A percentile compares a stretch with the other conserved stretches of the same genome.
Evolutionary conservation across 73 alveolate genomes (phyloP).

Genomic region (Tetrahymena elliotti): DNA sequence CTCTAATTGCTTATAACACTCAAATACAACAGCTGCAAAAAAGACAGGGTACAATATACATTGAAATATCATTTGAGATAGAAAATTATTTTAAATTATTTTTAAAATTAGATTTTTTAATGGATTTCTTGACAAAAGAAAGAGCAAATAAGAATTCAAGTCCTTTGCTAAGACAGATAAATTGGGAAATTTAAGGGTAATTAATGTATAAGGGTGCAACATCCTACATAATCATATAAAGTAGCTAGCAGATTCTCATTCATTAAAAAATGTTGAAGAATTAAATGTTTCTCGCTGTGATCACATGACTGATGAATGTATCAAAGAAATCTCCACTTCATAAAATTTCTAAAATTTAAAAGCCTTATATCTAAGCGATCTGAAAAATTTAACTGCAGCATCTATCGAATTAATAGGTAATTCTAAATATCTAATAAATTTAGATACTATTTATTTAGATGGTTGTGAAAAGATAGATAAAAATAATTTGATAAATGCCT

Average conservation of each 20-base stretch:
- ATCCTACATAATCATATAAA: neutral
- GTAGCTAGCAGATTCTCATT: neutral
- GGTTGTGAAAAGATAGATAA: neutral
- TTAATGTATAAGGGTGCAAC: neutral
- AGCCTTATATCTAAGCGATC: neutral
- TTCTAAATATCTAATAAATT: neutral
- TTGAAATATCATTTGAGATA: neutral
- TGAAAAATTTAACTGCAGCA: neutral
- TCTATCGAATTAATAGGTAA: neutral
- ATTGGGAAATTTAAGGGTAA: neutral
- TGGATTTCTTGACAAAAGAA: neutral
- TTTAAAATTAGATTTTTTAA: neutral
- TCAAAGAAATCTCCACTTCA: neutral
- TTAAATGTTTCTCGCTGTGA: neutral
- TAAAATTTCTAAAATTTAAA: neutral
- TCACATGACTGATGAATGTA: neutral
- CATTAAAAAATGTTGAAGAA: neutral
- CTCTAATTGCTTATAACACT: neutral
- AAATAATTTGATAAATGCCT: neutral
- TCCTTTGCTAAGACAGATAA: neutral
- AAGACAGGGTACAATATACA: neutral
- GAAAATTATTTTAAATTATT: neutral
- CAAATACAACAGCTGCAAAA: neutral
- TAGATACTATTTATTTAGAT: neutral
- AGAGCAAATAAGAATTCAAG: neutral